phyloP scores from a whole-genome alignment of 2,329 filamentous ascomycete genomes.

The Ophiognomonia clavigignenti-juglandacearum region DNA sequence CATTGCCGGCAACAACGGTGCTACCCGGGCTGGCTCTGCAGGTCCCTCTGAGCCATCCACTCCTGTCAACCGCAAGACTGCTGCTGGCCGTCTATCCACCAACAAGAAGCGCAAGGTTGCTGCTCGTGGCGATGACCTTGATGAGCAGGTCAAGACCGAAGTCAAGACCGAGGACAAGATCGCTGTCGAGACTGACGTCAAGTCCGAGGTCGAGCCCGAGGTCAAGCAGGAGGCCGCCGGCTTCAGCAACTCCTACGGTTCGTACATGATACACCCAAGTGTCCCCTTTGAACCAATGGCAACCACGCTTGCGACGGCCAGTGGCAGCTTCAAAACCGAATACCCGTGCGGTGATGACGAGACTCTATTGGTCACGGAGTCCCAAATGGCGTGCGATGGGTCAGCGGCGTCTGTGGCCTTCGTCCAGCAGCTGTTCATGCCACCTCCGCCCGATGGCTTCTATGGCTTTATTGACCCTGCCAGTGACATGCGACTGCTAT shows the following conservation, averaged over 20 bases:
- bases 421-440: conserved; percentile 8
- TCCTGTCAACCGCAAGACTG: conserved; percentile 9
- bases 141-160: conserved; percentile 15
- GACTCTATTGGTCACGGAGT: conserved; percentile 2
- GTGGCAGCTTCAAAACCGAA: background rate
- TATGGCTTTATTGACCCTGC: conserved; percentile 10
- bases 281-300: background rate
- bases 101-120: conserved; percentile 21
- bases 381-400: background rate
- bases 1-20: conserved; percentile 30
- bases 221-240: conserved; percentile 13
- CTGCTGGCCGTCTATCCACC: conserved; percentile 1
- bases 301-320: background rate
- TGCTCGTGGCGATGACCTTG: conserved; percentile 9
- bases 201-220: conserved; percentile 9
- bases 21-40: conserved; percentile 15
- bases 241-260: conserved; percentile 15
- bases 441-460: conserved; percentile 3
- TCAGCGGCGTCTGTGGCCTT: background rate
- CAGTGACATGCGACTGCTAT: background rate
- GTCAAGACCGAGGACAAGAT: conserved; percentile 11
- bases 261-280: conserved; percentile 11
- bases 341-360: conserved; percentile 1
- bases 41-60: conserved; percentile 10
- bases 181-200: background rate